phyloP scores from a whole-genome alignment of 257 asterid genomes.

The Plantago ovata region DNA sequence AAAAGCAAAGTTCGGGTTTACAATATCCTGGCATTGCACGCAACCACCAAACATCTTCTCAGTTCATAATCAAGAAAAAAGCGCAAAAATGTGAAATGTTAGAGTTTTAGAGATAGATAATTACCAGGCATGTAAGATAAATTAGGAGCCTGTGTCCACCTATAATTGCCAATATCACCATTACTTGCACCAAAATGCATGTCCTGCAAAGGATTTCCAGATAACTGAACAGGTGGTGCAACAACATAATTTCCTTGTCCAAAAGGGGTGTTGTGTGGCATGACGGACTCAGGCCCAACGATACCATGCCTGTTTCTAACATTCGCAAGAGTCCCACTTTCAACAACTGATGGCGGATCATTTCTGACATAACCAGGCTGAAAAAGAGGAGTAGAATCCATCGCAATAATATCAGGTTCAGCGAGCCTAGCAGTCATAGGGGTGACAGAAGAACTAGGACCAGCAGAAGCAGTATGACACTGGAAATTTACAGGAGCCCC shows the following conservation, averaged over 20 bases:
- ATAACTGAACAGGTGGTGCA: constrained; percentile 49
- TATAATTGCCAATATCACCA: constrained; percentile 43
- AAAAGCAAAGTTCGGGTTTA: no score
- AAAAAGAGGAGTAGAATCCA: constrained; percentile 28
- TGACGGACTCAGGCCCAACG: constrained; percentile 39
- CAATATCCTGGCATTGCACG: no score
- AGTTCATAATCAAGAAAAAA: constrained; percentile 15
- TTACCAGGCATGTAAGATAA: constrained; percentile 47
- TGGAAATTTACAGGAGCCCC: constrained; percentile 39
- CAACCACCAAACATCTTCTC: no score
- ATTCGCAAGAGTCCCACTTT: constrained; percentile 35
- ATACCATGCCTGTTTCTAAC: constrained; percentile 40
- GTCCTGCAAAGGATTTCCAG: constrained; percentile 65
- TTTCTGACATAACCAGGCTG: constrained; percentile 33
- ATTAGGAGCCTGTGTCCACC: constrained; percentile 62
- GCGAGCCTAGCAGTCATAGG: constrained; percentile 26
- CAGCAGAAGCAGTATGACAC: constrained; percentile 35
- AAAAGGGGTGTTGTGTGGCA: constrained; percentile 35
- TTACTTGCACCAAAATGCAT: constrained; percentile 40
- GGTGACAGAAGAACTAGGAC: constrained; percentile 56
- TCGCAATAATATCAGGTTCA: constrained; percentile 33
- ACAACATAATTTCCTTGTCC: constrained; percentile 50
- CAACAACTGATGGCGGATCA: constrained; percentile 27
- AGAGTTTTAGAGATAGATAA: neutral
- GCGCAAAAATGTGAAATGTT: constrained; percentile 1